Conservation (phyloP, 345 rosid genomes). For the Dovyalis caffra region DNA sequence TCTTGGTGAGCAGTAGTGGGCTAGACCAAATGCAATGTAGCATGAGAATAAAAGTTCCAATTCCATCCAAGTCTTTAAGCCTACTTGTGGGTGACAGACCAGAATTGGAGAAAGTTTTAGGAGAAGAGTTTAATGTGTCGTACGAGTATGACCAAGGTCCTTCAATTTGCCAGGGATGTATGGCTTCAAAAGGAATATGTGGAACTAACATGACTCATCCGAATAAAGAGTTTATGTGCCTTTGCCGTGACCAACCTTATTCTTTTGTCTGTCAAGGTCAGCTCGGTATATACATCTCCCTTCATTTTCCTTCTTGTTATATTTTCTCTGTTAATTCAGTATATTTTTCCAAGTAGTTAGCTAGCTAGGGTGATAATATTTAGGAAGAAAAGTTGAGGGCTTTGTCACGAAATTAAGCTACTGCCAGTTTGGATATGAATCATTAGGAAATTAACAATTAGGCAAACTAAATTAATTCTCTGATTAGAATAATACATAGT, state of each 20-base stretch:
- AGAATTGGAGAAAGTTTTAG: neutral
- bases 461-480: too few relatives aligned
- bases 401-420: too few relatives aligned
- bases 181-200: slow-evolving; percentile 37
- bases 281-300: neutral
- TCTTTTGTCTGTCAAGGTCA: neutral
- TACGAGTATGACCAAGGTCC: neutral
- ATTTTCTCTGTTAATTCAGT: too few relatives aligned
- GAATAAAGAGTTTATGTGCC: slow-evolving; percentile 28
- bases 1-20: too few relatives aligned
- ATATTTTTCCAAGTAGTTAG: too few relatives aligned
- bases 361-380: too few relatives aligned
- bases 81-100: fast-evolving
- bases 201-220: slow-evolving; percentile 25
- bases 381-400: too few relatives aligned
- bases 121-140: slow-evolving; percentile 27
- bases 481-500: too few relatives aligned
- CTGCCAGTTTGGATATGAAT: too few relatives aligned
- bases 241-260: slow-evolving; percentile 25
- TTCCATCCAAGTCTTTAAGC: neutral
- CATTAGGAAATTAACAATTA: too few relatives aligned
- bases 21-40: neutral
- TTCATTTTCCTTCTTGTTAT: neutral
- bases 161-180: slow-evolving; percentile 12
- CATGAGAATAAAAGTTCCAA: neutral